Conservation (phyloP, 805 yeast species). For the Spathaspora gorwiae region DNA sequence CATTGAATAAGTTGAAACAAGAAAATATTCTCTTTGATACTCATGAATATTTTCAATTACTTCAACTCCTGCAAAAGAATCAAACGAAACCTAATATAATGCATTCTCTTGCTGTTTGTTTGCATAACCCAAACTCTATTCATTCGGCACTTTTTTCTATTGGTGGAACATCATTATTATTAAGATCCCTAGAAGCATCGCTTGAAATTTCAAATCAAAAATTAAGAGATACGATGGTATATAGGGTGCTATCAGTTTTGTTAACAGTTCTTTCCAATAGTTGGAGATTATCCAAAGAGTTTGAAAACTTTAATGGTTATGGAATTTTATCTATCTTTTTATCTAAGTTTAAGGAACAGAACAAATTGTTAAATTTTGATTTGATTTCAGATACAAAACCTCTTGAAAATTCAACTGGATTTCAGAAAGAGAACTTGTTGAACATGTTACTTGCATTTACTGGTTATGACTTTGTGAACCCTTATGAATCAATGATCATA, state of each 20-base stretch:
- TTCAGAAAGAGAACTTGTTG: conserved; percentile 29
- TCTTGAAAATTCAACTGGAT: conserved; percentile 4
- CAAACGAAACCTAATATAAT: conserved; percentile 1
- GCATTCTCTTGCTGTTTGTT: conserved; percentile 1
- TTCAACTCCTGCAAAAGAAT: conserved; percentile 4
- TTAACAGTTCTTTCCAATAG: conserved; percentile 42
- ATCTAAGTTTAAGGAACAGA: conserved; percentile 37
- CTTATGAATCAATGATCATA: conserved; percentile 52
- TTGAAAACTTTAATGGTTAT: conserved; percentile 59
- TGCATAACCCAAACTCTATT: conserved; percentile 23
- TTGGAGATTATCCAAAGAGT: conserved; percentile 51
- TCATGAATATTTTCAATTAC: conserved; percentile 9
- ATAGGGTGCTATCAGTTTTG: conserved; percentile 34
- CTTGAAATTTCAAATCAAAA: conserved; percentile 13
- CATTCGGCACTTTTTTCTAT: conserved; percentile 35
- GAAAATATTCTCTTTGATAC: conserved; percentile 19
- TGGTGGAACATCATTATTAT: conserved; percentile 49
- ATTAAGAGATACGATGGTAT: conserved; percentile 21
- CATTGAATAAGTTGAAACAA: conserved; percentile 12
- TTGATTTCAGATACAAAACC: conserved; percentile 5
- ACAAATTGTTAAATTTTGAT: conserved; percentile 11
- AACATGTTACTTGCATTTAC: conserved; percentile 46
- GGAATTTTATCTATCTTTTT: conserved; percentile 52
- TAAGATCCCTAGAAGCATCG: conserved; percentile 44
- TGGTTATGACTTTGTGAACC: conserved; percentile 52